A percentile compares a stretch with the other conserved stretches of the same genome.
Evolutionary conservation across 2,329 filamentous ascomycete genomes (phyloP).

Genomic region (Penicillium sp.): DNA sequence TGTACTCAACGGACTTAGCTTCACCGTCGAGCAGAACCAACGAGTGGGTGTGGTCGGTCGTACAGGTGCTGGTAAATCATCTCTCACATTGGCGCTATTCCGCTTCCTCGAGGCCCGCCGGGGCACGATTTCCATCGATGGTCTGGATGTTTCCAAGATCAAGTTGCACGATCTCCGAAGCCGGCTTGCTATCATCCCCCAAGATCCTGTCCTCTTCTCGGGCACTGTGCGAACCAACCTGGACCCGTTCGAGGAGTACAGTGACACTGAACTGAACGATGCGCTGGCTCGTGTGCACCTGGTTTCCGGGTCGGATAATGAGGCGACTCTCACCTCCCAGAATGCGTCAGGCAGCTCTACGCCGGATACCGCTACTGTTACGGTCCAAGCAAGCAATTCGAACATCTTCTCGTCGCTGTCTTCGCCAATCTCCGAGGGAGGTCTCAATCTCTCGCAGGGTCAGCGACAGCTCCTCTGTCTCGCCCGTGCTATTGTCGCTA

Average conservation of each 20-base stretch:
- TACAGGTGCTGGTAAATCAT: slow-evolving; percentile 38
- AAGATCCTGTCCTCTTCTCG: slow-evolving; percentile 79
- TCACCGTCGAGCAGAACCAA: slow-evolving; percentile 27
- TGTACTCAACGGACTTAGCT: slow-evolving; percentile 27
- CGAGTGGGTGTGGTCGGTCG: slow-evolving; percentile 35
- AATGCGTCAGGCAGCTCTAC: slow-evolving; percentile 47
- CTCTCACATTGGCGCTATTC: slow-evolving; percentile 32
- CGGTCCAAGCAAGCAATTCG: slow-evolving; percentile 61
- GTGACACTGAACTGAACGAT: slow-evolving; percentile 67
- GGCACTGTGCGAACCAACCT: slow-evolving; percentile 75
- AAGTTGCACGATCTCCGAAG: slow-evolving; percentile 62
- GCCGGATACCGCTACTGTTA: slow-evolving; percentile 21
- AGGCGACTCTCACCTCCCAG: slow-evolving; percentile 64
- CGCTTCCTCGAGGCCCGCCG: slow-evolving; percentile 29
- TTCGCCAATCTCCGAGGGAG: slow-evolving; percentile 69
- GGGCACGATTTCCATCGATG: slow-evolving; percentile 32
- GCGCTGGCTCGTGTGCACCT: slow-evolving; percentile 71
- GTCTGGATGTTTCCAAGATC: slow-evolving; percentile 51
- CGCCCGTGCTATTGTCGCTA: slow-evolving; percentile 58
- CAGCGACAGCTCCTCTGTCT: slow-evolving; percentile 35
- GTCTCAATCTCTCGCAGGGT: slow-evolving; percentile 57
- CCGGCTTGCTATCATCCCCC: slow-evolving; percentile 77
- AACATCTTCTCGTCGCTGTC: slow-evolving; percentile 65
- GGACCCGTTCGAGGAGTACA: slow-evolving; percentile 72
- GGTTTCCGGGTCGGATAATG: slow-evolving; percentile 49